Conservation (phyloP, 768 basidiomycete species). For the Rhodotorula kratochvilovae region DNA sequence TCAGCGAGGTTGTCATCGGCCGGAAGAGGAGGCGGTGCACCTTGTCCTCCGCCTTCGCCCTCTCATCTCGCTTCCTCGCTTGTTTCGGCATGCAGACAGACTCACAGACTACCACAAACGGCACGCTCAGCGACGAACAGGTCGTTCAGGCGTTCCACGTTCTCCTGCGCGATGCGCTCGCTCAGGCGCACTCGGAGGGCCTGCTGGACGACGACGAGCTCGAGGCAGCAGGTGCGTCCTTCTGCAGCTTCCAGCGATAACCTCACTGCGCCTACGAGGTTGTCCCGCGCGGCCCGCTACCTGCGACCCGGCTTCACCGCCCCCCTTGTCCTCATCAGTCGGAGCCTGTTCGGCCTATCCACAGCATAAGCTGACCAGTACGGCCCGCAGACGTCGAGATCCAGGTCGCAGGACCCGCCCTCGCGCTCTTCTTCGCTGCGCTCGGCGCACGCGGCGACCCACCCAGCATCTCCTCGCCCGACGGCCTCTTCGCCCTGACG, state of each 20-base stretch:
- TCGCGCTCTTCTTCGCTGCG: conserved; percentile 80
- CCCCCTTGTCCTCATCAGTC: too few relatives aligned
- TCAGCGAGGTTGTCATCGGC: too few relatives aligned
- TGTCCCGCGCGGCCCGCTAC: too few relatives aligned
- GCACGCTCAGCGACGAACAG: neutral
- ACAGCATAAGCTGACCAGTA: neutral
- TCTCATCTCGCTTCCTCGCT: too few relatives aligned
- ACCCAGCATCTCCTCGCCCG: conserved; percentile 74
- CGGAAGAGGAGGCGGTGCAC: neutral
- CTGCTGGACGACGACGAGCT: conserved; percentile 69
- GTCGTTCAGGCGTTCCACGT: conserved; percentile 26
- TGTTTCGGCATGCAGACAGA: too few relatives aligned
- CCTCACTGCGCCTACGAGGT: too few relatives aligned
- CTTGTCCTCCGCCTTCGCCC: neutral
- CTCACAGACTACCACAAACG: neutral
- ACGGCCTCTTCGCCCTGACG: conserved; percentile 57
- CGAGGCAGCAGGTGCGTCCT: conserved; percentile 59
- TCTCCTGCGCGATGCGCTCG: neutral
- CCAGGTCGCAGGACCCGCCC: conserved; percentile 59
- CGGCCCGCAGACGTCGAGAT: conserved; percentile 5
- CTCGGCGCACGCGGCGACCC: conserved; percentile 68
- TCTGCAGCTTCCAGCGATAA: neutral
- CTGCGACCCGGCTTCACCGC: too few relatives aligned
- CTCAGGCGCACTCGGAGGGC: conserved; percentile 65
- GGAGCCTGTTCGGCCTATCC: too few relatives aligned